Evolutionary conservation across 495 filamentous ascomycete species (phyloP).

Genomic region (Penicillium simplicissimum): DNA sequence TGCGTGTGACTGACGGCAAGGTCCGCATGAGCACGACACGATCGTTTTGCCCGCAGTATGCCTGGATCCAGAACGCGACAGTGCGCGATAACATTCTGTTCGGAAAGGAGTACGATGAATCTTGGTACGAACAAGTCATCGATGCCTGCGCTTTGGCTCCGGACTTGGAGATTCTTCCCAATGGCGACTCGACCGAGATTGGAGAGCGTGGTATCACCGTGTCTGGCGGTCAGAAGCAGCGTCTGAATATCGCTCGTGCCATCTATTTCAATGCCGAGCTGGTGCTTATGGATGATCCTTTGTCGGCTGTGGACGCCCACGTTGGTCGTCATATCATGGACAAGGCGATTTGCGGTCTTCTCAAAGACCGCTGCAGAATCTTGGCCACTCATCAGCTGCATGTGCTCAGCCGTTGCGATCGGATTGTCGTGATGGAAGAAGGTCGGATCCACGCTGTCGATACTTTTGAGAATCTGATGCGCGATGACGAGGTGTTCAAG

Average conservation of each 20-base stretch:
- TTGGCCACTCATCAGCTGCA: slow-evolving; percentile 94
- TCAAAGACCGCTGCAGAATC: slow-evolving; percentile 86
- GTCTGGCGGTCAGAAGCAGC: slow-evolving; percentile 67
- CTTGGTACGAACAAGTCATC: slow-evolving; percentile 58
- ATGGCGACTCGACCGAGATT: slow-evolving; percentile 58
- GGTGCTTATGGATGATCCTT: slow-evolving; percentile 80
- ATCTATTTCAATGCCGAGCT: slow-evolving; percentile 84
- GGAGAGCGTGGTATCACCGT: slow-evolving; percentile 65
- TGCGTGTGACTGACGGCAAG: slow-evolving; percentile 76
- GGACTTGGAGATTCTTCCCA: slow-evolving; percentile 57
- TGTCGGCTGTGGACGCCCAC: slow-evolving; percentile 83
- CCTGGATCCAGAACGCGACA: slow-evolving; percentile 94
- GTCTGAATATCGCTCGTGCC: slow-evolving; percentile 76
- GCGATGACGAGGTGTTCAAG: slow-evolving; percentile 69
- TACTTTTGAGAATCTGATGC: slow-evolving; percentile 85
- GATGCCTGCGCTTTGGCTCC: slow-evolving; percentile 57
- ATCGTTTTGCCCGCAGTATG: slow-evolving; percentile 92
- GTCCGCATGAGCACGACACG: slow-evolving; percentile 73
- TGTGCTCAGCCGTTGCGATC: slow-evolving; percentile 85
- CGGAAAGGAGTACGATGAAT: slow-evolving; percentile 61
- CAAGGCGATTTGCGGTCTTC: slow-evolving; percentile 84
- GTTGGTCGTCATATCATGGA: slow-evolving; percentile 95
- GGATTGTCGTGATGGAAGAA: slow-evolving; percentile 87
- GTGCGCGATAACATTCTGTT: slow-evolving; percentile 90
- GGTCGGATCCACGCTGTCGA: slow-evolving; percentile 81